phyloP scores from a whole-genome alignment of 2,329 filamentous ascomycete species.

The Dothideomycetes sp. region DNA sequence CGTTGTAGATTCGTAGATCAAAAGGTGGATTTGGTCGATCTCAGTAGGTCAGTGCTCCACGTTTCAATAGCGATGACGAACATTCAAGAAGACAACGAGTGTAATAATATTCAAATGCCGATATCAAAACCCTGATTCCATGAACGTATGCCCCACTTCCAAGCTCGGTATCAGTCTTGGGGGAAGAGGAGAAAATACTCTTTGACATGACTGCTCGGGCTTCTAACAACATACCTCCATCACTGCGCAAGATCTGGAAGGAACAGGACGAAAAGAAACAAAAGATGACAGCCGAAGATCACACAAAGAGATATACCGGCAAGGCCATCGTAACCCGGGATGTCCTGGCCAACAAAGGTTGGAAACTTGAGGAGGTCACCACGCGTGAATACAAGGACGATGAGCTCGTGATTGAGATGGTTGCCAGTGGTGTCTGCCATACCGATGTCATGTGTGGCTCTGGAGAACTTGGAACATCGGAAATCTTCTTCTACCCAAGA shows the following conservation, averaged over 20 bases:
- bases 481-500: slow-evolving; percentile 36
- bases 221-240: slow-evolving; percentile 22
- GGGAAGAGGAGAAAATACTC: too few species aligned
- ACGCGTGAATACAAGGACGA: slow-evolving; percentile 32
- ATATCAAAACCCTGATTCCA: too few species aligned
- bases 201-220: slow-evolving; percentile 18
- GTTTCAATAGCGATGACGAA: too few species aligned
- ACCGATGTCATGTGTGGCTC: slow-evolving; percentile 43
- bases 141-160: too few species aligned
- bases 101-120: too few species aligned
- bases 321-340: slow-evolving; percentile 33
- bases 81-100: too few species aligned
- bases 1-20: too few species aligned
- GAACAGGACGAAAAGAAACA: slow-evolving; percentile 15
- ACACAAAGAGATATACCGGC: slow-evolving; percentile 15
- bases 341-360: slow-evolving; percentile 29
- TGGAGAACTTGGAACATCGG: slow-evolving; percentile 24
- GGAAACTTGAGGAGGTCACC: slow-evolving; percentile 32
- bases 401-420: slow-evolving; percentile 45
- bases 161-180: too few species aligned
- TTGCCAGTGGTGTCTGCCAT: slow-evolving; percentile 46
- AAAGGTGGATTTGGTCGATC: too few species aligned
- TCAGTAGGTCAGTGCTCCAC: too few species aligned
- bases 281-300: slow-evolving; percentile 1
- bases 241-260: slow-evolving; percentile 21